phyloP scores from a whole-genome alignment of 345 rosid species.

The Rhodamnia argentea region DNA sequence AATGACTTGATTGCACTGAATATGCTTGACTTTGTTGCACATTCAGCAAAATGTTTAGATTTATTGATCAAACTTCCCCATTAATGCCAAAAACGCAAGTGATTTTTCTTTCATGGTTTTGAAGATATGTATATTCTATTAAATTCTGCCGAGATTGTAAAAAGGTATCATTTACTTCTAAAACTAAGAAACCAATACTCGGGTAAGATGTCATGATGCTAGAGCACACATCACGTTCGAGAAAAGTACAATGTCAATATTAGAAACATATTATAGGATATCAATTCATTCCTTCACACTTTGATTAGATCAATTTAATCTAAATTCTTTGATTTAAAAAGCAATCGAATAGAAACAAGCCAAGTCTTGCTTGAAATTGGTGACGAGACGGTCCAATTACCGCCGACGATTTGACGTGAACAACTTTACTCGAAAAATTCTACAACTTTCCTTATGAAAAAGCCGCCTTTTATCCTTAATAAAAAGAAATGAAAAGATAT shows the following conservation, averaged over 20 bases:
- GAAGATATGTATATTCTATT: neutral
- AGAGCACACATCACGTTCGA: neutral
- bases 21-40: neutral
- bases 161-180: neutral
- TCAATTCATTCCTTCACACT: neutral
- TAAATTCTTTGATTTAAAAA: neutral
- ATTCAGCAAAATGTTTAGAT: neutral
- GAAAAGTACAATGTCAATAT: neutral
- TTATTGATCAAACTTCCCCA: neutral
- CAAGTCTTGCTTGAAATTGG: neutral
- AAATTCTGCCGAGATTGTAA: neutral
- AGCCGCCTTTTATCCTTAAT: too few relatives aligned
- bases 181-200: neutral
- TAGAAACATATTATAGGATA: neutral
- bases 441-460: neutral
- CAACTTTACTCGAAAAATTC: neutral
- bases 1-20: neutral
- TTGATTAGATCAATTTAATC: too few relatives aligned
- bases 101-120: neutral
- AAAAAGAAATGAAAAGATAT: too few relatives aligned
- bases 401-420: accelerated
- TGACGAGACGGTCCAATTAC: neutral
- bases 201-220: neutral
- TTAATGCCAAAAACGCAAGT: neutral
- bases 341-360: neutral